Evolutionary conservation across 108 stramenopile species (phyloP), one percentile per base, ranked within the genome.

Genomic region (Cyclotella kingstonii): DNA sequence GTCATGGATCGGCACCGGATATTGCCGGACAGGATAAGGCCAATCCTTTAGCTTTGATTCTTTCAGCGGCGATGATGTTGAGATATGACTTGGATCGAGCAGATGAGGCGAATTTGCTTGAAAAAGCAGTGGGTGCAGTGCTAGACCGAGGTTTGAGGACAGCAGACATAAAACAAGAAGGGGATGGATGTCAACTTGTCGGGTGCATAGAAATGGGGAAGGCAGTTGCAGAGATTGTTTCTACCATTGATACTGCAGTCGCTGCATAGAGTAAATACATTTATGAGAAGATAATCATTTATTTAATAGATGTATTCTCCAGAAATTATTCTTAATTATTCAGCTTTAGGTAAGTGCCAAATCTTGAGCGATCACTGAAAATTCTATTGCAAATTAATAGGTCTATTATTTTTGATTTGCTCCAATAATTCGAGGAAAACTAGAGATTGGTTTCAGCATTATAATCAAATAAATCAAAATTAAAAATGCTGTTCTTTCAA

Each of bases 21-120:
- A 98, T 99, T 71, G 97, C 97, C 22, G 97, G 97, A 18, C 56
- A 94, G 72, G 91, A 98, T 70, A 93, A 91, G 74, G 97, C 97
- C 36, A 98, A 98, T 76, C 97, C 97, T 0, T 73, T 96, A 68
- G 98, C 97, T 29, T 93, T 97, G 94, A 98, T 99, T 73, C 77
- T 99, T 60, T 90, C 87, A 25, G 98, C 95, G 12, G 96, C 98
- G 22, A 98, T 99, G 97, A 97, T 97, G 97, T 78, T 97, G 48
- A 76, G 84, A 49, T 97, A 98, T 57, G 96, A 98, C 70, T 78
- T 99, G 56, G 84, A 92, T 50, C 81, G 95, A 63, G 81, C 92
- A 1, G 91, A 77, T 12, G 96, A 94, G 64, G 97, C 95, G 18
- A 63, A 78, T 35, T 50, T 93, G 26, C 62, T 98, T 42, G 96